Base-by-base conservation (phyloP, 306 rosid species). In the Neltuma alba region DNA sequence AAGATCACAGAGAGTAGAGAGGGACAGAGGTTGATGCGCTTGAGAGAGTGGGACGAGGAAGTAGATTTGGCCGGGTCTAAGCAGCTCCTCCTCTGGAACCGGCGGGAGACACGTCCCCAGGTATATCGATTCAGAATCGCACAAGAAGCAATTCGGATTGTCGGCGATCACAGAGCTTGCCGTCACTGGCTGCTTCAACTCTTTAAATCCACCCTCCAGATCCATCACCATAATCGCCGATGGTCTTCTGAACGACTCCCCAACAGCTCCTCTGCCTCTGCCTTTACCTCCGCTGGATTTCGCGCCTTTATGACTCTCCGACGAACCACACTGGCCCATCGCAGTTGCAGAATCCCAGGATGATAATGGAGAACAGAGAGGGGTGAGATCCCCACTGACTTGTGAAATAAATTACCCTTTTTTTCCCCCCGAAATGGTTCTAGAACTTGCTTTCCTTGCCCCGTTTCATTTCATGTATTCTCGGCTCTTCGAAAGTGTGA, bases 321-420 rank as follows among this genome's bases (percentile, higher is more conserved):
- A 65, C 23, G 97, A 91, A 68, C 74, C 85, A 50, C 92, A 88
- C 27, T 20, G 81, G 21, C 98, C 98, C 95, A 93, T 92, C 57
- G 47, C 33, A 61, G 33, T 92, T 62, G 37, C 33, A 54, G 33
- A 7, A 38, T 4, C 15, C 3, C 3, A 2, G 33, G 41, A 8
- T 20, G 58, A 20, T 50, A 6, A 1, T 21, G 54, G 21, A 44
- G 18, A 13, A 15, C 2, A 47, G 57, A 36, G 69, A 40, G 73
- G 40, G 75, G 42, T 52, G 65, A 61, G 36, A 27, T 0, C 33
- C 18, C 1, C 31, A 27, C 64, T 9, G 33, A 11, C 14, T 10
- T 25, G 2, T 10, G 20, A 25, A 25, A 11, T 1, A 57, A 3
- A 9, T 14, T 14, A 1, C 30, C 25, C 31, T 37, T 50, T 50